Conservation (phyloP, 2,329 filamentous ascomycete genomes). For the Pestalotiopsis sp. region DNA sequence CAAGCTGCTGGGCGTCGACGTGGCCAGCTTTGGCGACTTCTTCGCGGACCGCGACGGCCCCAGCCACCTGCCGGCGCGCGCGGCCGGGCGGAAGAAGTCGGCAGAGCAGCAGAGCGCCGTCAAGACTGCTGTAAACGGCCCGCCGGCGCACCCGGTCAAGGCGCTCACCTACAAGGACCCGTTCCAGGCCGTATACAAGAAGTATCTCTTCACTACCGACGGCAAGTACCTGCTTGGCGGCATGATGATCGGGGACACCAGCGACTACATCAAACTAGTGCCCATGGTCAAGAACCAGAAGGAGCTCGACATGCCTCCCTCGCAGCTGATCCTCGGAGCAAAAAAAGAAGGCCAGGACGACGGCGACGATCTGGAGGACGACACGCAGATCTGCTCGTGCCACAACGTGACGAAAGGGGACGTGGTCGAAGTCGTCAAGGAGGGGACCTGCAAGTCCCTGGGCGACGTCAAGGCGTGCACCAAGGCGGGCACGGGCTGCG, state of each 20-base stretch:
- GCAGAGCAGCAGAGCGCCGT: constrained; percentile 34
- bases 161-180: constrained; percentile 87
- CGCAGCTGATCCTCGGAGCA: constrained; percentile 81
- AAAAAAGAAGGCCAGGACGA: constrained; percentile 74
- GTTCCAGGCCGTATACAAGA: constrained; percentile 88
- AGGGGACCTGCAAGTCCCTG: constrained; percentile 79
- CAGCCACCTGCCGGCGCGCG: constrained; percentile 68
- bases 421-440: constrained; percentile 71
- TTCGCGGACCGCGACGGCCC: constrained; percentile 88
- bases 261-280: constrained; percentile 86
- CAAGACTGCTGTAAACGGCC: constrained; percentile 56
- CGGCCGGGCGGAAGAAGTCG: constrained; percentile 41
- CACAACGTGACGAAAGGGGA: constrained; percentile 91
- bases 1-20: constrained; percentile 86
- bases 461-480: constrained; percentile 87
- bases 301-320: constrained; percentile 74
- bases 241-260: constrained; percentile 96
- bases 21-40: constrained; percentile 92
- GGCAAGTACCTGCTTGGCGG: constrained; percentile 91
- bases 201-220: constrained; percentile 87
- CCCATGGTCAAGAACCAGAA: constrained; percentile 87
- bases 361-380: constrained; percentile 77
- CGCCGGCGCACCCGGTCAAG: constrained; percentile 68
- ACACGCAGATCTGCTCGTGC: constrained; percentile 89
- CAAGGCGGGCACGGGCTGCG: constrained; percentile 89